Evolutionary conservation across 352 stramenopile genomes (phyloP).

Genomic region (Phytophthora ramorum): DNA sequence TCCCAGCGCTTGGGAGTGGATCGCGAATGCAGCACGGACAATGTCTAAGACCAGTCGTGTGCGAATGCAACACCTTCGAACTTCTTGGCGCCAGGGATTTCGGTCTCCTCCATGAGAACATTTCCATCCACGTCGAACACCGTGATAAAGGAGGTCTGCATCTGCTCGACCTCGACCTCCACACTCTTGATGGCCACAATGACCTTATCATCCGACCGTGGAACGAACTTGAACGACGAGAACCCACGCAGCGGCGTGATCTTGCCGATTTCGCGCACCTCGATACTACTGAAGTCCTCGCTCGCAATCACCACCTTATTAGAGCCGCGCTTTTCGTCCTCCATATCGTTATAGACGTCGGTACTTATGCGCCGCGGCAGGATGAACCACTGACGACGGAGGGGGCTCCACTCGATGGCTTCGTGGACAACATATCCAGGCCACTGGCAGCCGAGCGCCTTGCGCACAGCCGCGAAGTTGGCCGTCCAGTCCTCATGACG

Average conservation of each 20-base stretch:
- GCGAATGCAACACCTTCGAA: slow-evolving; percentile 95
- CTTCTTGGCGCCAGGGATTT: slow-evolving; percentile 92
- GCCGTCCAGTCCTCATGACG: slow-evolving; percentile 94
- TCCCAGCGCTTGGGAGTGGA: slow-evolving; percentile 18
- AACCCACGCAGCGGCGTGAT: slow-evolving; percentile 91
- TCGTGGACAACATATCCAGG: slow-evolving; percentile 98
- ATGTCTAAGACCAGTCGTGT: slow-evolving; percentile 70
- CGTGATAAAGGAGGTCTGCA: slow-evolving; percentile 93
- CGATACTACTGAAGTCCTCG: slow-evolving; percentile 89
- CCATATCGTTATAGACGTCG: slow-evolving; percentile 95
- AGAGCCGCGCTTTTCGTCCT: slow-evolving; percentile 93
- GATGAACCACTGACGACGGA: slow-evolving; percentile 98
- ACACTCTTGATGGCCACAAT: slow-evolving; percentile 95
- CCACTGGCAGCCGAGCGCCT: slow-evolving; percentile 88
- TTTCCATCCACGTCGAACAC: slow-evolving; percentile 94
- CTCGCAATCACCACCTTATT: slow-evolving; percentile 92
- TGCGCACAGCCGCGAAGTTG: slow-evolving; percentile 94
- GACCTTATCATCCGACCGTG: slow-evolving; percentile 87
- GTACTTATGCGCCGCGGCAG: slow-evolving; percentile 95
- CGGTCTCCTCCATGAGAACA: slow-evolving; percentile 90
- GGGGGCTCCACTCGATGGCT: slow-evolving; percentile 95
- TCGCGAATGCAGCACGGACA: slow-evolving; percentile 18
- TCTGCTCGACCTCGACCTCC: slow-evolving; percentile 90
- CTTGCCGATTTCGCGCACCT: slow-evolving; percentile 84
- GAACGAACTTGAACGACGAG: slow-evolving; percentile 96